Evolutionary conservation across 805 yeast genomes (phyloP).

Genomic region (Ogataea pilisensis): DNA sequence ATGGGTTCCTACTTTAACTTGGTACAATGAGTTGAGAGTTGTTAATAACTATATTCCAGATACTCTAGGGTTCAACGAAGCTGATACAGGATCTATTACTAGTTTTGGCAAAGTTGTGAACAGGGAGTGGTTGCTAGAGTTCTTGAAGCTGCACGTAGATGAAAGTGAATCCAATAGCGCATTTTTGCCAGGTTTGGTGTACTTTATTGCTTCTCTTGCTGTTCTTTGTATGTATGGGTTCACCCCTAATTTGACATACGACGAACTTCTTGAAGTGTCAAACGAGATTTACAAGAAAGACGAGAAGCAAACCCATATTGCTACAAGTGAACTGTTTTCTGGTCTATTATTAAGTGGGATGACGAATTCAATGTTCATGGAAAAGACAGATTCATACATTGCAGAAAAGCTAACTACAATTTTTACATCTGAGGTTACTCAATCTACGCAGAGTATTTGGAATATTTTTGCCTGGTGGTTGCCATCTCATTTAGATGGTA

Average conservation of each 20-base stretch:
- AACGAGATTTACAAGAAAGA: conserved; percentile 50
- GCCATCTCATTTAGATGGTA: conserved; percentile 58
- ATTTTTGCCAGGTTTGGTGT: conserved; percentile 63
- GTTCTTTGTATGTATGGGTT: conserved; percentile 44
- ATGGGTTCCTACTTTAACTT: conserved; percentile 66
- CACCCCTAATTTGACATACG: conserved; percentile 39
- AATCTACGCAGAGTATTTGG: conserved; percentile 76
- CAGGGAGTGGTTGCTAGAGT: conserved; percentile 53
- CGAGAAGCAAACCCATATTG: conserved; percentile 75
- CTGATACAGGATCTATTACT: conserved; percentile 41
- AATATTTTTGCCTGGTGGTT: conserved; percentile 69
- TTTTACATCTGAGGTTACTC: conserved; percentile 58
- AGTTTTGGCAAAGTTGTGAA: conserved; percentile 43
- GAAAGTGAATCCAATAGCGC: conserved; percentile 67
- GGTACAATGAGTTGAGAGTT: conserved; percentile 58
- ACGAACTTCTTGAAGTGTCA: conserved; percentile 50
- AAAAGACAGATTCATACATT: conserved; percentile 43
- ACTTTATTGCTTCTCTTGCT: conserved; percentile 48
- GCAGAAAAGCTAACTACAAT: conserved; percentile 40
- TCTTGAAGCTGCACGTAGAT: conserved; percentile 50
- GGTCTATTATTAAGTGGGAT: conserved; percentile 57
- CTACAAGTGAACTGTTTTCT: conserved; percentile 63
- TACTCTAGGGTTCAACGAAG: conserved; percentile 30
- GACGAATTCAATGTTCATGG: conserved; percentile 25
- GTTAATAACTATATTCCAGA: conserved; percentile 32